These are phyloP conservation scores for Xylariaceae sp. DNA, from an alignment of 2,329 filamentous ascomycete genomes.

Conservation along the genomic window DNA sequence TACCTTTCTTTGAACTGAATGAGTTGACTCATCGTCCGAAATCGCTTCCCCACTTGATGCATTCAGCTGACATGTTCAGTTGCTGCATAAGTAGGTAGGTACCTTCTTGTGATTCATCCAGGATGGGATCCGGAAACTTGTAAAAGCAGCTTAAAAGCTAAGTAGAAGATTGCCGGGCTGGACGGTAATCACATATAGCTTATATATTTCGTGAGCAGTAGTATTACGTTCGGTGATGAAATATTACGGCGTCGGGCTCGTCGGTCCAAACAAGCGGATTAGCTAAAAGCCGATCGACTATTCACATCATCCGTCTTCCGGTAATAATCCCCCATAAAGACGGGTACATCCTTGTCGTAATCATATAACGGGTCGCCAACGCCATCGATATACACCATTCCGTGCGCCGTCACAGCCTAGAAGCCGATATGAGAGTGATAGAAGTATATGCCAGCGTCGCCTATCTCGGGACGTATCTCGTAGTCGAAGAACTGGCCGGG, in stretches of 20 bases:
- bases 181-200: conserved; percentile 47
- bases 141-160: too few relatives aligned
- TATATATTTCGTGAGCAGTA: conserved; percentile 30
- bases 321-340: conserved; percentile 52
- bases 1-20: too few relatives aligned
- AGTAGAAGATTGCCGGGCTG: conserved; percentile 51
- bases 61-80: too few relatives aligned
- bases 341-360: conserved; percentile 54
- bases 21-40: too few relatives aligned
- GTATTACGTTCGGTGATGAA: conserved; percentile 52
- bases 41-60: too few relatives aligned
- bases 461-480: conserved; percentile 44
- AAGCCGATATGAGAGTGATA: conserved; percentile 62
- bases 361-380: conserved; percentile 39
- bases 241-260: conserved; percentile 47
- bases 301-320: conserved; percentile 44
- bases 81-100: too few relatives aligned
- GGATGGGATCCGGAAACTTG: too few relatives aligned
- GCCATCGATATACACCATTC: conserved; percentile 52
- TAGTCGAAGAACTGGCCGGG: conserved; percentile 59
- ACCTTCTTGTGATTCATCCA: too few relatives aligned
- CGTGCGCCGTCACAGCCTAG: conserved; percentile 50
- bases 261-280: conserved; percentile 50
- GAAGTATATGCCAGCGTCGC: conserved; percentile 56
- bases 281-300: conserved; percentile 37